Percentiles rank a stretch among this genome's conserved stretches.
phyloP scores from a whole-genome alignment of 176 grass and related monocot species.

The maize (Zea mays) region DNA sequence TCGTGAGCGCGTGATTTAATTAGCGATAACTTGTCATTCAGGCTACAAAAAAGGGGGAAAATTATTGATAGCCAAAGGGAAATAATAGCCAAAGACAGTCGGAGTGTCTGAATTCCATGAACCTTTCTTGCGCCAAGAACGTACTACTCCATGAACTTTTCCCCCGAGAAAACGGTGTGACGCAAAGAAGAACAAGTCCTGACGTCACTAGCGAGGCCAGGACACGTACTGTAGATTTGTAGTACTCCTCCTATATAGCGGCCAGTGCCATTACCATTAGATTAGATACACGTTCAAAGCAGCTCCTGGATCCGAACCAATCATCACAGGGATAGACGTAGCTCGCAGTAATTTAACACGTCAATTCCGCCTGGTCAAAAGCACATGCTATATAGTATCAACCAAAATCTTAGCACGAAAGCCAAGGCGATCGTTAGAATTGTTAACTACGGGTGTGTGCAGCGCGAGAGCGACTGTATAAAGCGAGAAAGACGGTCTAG shows the following conservation, averaged over 20 bases:
- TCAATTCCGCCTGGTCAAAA: constrained; percentile 23
- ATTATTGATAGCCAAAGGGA: too few species aligned
- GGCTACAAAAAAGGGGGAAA: background rate
- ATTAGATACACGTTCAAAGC: background rate
- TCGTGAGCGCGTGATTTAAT: background rate
- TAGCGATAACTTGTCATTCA: background rate
- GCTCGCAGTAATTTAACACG: background rate
- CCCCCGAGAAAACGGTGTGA: background rate
- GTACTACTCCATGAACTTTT: background rate
- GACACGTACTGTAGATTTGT: too few species aligned
- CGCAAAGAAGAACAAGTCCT: background rate
- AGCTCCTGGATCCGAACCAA: background rate
- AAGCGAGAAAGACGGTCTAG: background rate
- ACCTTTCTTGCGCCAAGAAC: background rate
- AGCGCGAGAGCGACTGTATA: background rate
- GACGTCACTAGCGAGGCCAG: background rate
- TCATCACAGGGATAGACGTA: background rate
- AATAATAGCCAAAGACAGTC: background rate
- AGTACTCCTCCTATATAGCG: background rate
- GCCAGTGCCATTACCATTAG: background rate
- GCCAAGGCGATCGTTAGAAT: background rate
- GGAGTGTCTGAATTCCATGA: background rate
- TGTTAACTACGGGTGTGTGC: background rate
- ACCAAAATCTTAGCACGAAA: constrained; percentile 12
- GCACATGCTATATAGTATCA: background rate